These are phyloP conservation scores for Shiraia sp. DNA, from an alignment of 2,329 filamentous ascomycete genomes.

Conservation along the genomic window DNA sequence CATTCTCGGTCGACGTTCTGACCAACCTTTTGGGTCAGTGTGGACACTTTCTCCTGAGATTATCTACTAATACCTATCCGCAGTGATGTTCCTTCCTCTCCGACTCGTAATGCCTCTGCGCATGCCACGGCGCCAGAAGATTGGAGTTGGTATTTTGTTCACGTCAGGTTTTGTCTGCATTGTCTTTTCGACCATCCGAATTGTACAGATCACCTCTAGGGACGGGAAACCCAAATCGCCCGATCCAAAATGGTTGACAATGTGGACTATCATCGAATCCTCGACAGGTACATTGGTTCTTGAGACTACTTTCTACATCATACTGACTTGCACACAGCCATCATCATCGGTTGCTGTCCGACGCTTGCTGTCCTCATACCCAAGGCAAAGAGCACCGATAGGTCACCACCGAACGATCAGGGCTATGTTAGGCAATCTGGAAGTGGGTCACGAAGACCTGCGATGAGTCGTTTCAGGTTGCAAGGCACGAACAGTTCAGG, in stretches of 20 bases:
- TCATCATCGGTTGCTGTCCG: conserved; percentile 32
- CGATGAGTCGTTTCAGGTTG: conserved; percentile 10
- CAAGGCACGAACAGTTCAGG: conserved; percentile 8
- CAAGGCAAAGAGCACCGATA: no score
- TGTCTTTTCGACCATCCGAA: conserved; percentile 29
- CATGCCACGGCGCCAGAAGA: conserved; percentile 39
- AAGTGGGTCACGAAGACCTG: no score
- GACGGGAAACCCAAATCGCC: conserved; percentile 33
- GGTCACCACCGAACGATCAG: no score
- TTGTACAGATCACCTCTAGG: conserved; percentile 39
- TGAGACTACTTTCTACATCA: no score
- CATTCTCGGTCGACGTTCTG: conserved; percentile 41
- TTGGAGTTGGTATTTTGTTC: conserved; percentile 36
- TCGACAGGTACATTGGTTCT: conserved; percentile 34
- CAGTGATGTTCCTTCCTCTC: conserved; percentile 46
- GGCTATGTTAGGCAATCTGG: no score
- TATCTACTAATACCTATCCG: background rate
- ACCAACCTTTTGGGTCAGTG: conserved; percentile 43
- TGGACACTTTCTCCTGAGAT: background rate
- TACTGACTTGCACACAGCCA: conserved; percentile 13
- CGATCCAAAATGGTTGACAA: conserved; percentile 40
- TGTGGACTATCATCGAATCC: conserved; percentile 45
- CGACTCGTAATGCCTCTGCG: conserved; percentile 44
- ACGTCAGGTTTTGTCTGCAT: conserved; percentile 32
- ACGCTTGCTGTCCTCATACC: conserved; percentile 19